Evolutionary conservation across 441 rosid species (phyloP).

Genomic region (Francoa sonchifolia): DNA sequence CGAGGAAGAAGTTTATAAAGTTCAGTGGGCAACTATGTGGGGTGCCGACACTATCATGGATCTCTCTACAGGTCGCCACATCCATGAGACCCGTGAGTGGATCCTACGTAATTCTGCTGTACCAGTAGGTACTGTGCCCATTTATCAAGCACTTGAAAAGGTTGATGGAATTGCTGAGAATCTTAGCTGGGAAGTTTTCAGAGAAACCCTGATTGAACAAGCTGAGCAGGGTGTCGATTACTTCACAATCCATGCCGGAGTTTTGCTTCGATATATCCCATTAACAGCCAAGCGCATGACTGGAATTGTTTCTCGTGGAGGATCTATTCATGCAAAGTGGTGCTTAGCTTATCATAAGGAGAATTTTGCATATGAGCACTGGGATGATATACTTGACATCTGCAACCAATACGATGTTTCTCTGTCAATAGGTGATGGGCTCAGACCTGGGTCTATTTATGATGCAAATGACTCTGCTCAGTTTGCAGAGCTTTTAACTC

Average conservation of each 20-base stretch:
- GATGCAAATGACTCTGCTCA: constrained; percentile 97
- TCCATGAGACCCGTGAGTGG: constrained; percentile 98
- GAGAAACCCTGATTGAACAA: constrained; percentile 83
- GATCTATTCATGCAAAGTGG: constrained; percentile 97
- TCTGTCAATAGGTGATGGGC: constrained; percentile 88
- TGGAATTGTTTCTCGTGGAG: constrained; percentile 91
- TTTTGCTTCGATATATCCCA: constrained; percentile 78
- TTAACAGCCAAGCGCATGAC: constrained; percentile 90
- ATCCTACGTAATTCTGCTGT: constrained; percentile 84
- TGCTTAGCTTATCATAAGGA: constrained; percentile 90
- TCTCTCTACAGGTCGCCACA: constrained; percentile 93
- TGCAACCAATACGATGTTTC: constrained; percentile 93
- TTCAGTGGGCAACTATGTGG: constrained; percentile 99
- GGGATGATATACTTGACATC: constrained; percentile 94
- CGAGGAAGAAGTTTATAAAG: constrained; percentile 95
- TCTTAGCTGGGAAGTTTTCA: constrained; percentile 86
- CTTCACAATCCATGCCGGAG: constrained; percentile 93
- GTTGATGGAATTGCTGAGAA: constrained; percentile 87
- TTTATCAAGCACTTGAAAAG: constrained; percentile 94
- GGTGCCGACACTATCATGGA: constrained; percentile 98
- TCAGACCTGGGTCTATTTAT: constrained; percentile 91
- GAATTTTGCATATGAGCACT: constrained; percentile 92
- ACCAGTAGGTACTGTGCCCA: constrained; percentile 90
- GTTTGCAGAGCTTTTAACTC: constrained; percentile 95
- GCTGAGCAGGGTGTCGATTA: constrained; percentile 98